Evolutionary conservation across 1,284 basidiomycete genomes (phyloP).

Genomic region (Neonothopanus nambi): DNA sequence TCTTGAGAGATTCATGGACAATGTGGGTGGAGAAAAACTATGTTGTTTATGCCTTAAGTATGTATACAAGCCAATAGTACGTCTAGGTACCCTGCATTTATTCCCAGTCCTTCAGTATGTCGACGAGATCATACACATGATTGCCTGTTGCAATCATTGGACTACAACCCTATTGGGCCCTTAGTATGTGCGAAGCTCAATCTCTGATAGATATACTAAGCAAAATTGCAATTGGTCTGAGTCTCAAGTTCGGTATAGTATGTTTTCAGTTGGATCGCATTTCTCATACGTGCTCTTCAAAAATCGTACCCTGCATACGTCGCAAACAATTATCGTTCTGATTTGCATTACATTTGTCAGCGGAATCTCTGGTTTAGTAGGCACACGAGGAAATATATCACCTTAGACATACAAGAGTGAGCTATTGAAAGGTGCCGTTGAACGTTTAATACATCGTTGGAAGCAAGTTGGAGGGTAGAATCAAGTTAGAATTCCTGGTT

Average conservation of each 20-base stretch:
- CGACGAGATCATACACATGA: too few species aligned
- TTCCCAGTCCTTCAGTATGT: too few species aligned
- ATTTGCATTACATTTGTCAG: constrained; percentile 36
- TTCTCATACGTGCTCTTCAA: constrained; percentile 36
- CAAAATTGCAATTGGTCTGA: background rate
- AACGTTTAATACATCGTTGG: too few species aligned
- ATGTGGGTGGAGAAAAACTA: constrained; percentile 31
- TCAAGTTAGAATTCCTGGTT: too few species aligned
- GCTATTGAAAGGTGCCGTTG: too few species aligned
- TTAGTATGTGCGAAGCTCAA: constrained; percentile 16
- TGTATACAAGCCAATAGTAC: too few species aligned
- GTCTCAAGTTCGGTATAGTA: background rate
- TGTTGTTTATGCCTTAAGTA: background rate
- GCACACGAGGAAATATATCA: constrained; percentile 23
- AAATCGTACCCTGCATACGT: constrained; percentile 37
- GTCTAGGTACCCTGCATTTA: too few species aligned
- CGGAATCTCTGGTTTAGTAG: constrained; percentile 34
- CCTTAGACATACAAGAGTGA: background rate
- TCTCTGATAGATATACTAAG: constrained; percentile 2
- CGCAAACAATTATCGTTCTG: constrained; percentile 37
- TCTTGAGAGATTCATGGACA: constrained; percentile 30
- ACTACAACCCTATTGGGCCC: constrained; percentile 18
- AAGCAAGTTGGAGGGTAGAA: too few species aligned
- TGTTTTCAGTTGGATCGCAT: constrained; percentile 40
- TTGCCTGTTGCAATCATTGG: too few species aligned